Evolutionary conservation across 2,329 filamentous ascomycete species (phyloP), one percentile per base, ranked within the genome.

Genomic region (Penicillium rolfsii): DNA sequence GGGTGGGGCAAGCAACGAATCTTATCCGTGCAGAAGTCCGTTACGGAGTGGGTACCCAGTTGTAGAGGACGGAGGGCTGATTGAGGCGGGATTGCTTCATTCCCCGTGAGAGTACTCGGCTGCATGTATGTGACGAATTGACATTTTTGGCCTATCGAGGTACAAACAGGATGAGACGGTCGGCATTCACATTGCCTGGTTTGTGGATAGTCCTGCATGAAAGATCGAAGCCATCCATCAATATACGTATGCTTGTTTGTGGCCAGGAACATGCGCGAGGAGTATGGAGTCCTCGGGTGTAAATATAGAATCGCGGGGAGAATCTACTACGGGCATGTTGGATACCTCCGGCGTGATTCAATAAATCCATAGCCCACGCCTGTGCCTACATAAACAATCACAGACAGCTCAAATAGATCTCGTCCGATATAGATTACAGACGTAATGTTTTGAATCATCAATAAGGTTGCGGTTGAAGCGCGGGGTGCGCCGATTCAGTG

Each of bases 1-100:
- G 11, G 35, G 50, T 53, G 43, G 48, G 55, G 48, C 38, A 19
- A 8, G 40, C 16, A 36, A 35, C 38, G 36, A 14, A 30, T 26
- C 38, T 46, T 58, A 12, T 45, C 38, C 22, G 48, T 52, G 40
- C 48, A 52, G 55, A 52, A 45, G 16, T 45, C 28, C 36, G 22
- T 26, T 48, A 35, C n/a, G 5, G 9, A 33, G 48, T 50, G 48
- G 28, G n/a, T 22, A 33, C 26, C 12, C 43, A 1, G 1, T 46
- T 12, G 30, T 33, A 6, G 30, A 22, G 30, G 30, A 33, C 30
- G 9, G 9, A 33, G 7, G 30, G 30, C 22, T 30, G n/a, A 16
- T 28, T 11, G 36, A 38, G 26, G 16, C n/a, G 22, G 14, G 45
- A 48, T 48, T 12, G 45, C 45, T 12, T 30, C n/a, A 14, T 14